Evolutionary conservation across 2,329 filamentous ascomycete genomes (phyloP), one percentile per base, ranked within the genome.

Genomic region (Aspergillus brunneoviolaceus): DNA sequence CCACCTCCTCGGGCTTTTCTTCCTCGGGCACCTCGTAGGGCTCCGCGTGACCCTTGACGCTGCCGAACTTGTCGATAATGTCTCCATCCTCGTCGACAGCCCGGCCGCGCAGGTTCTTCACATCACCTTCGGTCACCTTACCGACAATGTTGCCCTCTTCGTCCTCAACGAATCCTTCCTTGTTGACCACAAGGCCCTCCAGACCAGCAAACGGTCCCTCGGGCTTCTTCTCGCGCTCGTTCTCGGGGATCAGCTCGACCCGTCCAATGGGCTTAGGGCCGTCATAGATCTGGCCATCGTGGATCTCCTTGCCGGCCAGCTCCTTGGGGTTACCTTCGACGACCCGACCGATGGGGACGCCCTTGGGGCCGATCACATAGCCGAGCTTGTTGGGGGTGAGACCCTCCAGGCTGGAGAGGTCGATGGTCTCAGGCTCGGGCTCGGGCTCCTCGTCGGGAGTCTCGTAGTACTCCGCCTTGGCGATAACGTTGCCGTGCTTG

Each of bases 21-120:
- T 85, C 84, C 61, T 78, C 70, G 1, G 74, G 74, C 25, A 80
- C 77, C 61, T 83, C 79, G 57, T 80, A 85, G 4, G 82, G 83
- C 69, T 85, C 83, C n/a, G 81, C 83, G 60, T 83, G 82, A 33
- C 84, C 84, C 74, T 85, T 85, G 65, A 84, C 80, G 61, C 84
- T 85, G 59, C 84, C 86, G 70, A 91, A 92, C 73, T 87, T 87
- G 79, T 95, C 91, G 58, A 90, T 81, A 33, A 96, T 87, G 59
- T 95, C 91, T 42, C 91, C 91, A 64, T 96, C 91, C 63, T 91
- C 88, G 59, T 95, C 91, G 19, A 95, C 91, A 9, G 81, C 70
- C 51, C 90, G 88, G 16, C 91, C 91, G 42, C 88, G 85, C 1
- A 96, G 83, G 55, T 82, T 80, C 82, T 91, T 92, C 39, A 83